A percentile compares a stretch with the other conserved stretches of the same genome.
Conservation (phyloP, 176 grass and related monocot species). For the Oryza glaberrima region DNA sequence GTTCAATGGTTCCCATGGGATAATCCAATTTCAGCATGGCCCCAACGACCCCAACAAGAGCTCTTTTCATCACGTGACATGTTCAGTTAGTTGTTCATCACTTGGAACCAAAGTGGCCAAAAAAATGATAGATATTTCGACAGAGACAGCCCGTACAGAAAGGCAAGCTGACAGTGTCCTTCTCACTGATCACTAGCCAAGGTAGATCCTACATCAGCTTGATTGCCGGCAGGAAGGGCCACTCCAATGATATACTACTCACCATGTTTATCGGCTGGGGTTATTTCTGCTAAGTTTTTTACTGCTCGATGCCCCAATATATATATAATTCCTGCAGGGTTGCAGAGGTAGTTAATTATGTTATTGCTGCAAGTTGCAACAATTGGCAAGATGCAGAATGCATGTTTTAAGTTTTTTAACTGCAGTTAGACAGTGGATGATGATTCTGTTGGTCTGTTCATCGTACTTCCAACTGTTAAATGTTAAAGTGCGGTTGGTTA, state of each 20-base stretch:
- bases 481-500: background rate
- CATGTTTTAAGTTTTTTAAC: background rate
- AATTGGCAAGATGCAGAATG: conserved; percentile 7
- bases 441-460: conserved; percentile 41
- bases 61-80: conserved; percentile 35
- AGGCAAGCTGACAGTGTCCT: conserved; percentile 19
- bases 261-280: background rate
- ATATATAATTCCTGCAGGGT: background rate
- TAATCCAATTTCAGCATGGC: background rate
- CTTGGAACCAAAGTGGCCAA: conserved; percentile 13
- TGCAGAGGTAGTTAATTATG: background rate
- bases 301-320: conserved; percentile 26
- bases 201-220: conserved; percentile 1
- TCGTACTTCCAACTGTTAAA: conserved; percentile 43
- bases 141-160: conserved; percentile 16
- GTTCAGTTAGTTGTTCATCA: conserved; percentile 24
- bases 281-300: background rate
- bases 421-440: background rate
- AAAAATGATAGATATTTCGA: conserved; percentile 19
- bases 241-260: background rate
- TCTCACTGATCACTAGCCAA: background rate
- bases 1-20: background rate
- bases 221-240: background rate
- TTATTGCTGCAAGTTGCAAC: conserved; percentile 10
- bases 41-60: conserved; percentile 16